A percentile compares a stretch with the other conserved stretches of the same genome.
Evolutionary conservation across 768 basidiomycete species (phyloP).

Genomic region (Coprinopsis sp.): DNA sequence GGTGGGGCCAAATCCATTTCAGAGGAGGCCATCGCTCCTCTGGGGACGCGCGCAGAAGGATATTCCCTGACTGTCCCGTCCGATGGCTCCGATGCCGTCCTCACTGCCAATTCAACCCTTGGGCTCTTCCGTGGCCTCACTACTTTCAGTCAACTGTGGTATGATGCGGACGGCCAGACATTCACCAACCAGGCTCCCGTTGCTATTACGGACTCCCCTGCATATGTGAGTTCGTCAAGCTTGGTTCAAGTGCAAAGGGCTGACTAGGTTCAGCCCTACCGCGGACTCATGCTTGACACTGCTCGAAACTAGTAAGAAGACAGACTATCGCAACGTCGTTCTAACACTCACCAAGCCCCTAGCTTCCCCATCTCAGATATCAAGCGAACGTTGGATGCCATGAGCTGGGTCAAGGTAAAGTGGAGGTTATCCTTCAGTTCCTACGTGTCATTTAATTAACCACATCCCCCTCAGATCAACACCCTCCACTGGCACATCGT

Average conservation of each 20-base stretch:
- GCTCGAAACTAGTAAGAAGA: conserved; percentile 65
- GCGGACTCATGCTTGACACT: conserved; percentile 79
- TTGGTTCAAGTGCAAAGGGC: neutral
- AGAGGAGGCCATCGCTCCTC: conserved; percentile 44
- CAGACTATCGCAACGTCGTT: neutral
- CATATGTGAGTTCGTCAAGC: conserved; percentile 47
- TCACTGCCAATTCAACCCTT: conserved; percentile 60
- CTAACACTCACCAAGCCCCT: neutral
- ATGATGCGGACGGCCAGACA: conserved; percentile 42
- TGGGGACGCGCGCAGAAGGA: conserved; percentile 54
- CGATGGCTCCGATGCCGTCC: conserved; percentile 48
- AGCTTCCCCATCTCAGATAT: conserved; percentile 63
- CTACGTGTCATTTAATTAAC: neutral
- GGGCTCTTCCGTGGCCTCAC: conserved; percentile 71
- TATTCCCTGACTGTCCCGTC: conserved; percentile 56
- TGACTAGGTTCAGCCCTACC: conserved; percentile 47
- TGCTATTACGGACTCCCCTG: conserved; percentile 56
- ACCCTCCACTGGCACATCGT: conserved; percentile 83
- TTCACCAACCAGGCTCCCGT: conserved; percentile 58
- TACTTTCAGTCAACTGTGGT: conserved; percentile 72
- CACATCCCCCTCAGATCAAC: conserved; percentile 67
- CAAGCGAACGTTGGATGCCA: conserved; percentile 67
- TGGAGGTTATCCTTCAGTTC: neutral
- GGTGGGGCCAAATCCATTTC: conserved; percentile 44
- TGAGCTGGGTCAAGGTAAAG: conserved; percentile 68